Conservation (phyloP, 2,329 filamentous ascomycete genomes). For the Trichophaea hybrida region DNA sequence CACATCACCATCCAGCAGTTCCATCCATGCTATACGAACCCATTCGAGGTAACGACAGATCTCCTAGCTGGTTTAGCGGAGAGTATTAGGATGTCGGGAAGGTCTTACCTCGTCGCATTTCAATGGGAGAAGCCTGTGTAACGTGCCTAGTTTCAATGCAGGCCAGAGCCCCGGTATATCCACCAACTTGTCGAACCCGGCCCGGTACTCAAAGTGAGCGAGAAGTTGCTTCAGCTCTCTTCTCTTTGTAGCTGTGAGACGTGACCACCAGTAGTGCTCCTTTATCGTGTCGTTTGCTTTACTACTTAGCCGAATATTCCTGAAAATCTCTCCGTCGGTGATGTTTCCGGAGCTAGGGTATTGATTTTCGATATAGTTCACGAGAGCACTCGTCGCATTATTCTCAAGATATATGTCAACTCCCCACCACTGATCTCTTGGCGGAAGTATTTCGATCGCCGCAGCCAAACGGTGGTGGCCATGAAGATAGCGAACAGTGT, state of each 20-base stretch:
- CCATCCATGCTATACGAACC: background rate
- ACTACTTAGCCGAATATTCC: slow-evolving; percentile 7
- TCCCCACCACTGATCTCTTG: background rate
- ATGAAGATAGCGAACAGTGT: background rate
- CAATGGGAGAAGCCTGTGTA: slow-evolving; percentile 27
- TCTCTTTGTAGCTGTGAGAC: slow-evolving; percentile 25
- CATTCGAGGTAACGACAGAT: background rate
- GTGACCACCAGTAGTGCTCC: slow-evolving; percentile 22
- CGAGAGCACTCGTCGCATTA: background rate
- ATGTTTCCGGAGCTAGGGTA: background rate
- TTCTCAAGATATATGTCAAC: slow-evolving; percentile 6
- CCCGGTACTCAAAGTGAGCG: slow-evolving; percentile 23
- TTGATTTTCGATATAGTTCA: background rate
- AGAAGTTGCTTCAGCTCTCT: slow-evolving; percentile 27
- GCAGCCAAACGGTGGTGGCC: slow-evolving; percentile 1
- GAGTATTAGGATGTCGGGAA: slow-evolving; percentile 11
- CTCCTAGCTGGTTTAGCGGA: slow-evolving; percentile 19
- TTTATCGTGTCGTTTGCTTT: background rate
- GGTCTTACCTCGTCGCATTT: slow-evolving; percentile 30
- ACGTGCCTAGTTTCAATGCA: slow-evolving; percentile 28
- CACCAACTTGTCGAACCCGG: slow-evolving; percentile 30
- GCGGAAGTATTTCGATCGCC: background rate
- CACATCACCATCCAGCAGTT: background rate
- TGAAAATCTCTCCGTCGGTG: slow-evolving; percentile 9
- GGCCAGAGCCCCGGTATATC: slow-evolving; percentile 29